phyloP scores from a whole-genome alignment of 495 filamentous ascomycete species.

The Lophium mytilinum region DNA sequence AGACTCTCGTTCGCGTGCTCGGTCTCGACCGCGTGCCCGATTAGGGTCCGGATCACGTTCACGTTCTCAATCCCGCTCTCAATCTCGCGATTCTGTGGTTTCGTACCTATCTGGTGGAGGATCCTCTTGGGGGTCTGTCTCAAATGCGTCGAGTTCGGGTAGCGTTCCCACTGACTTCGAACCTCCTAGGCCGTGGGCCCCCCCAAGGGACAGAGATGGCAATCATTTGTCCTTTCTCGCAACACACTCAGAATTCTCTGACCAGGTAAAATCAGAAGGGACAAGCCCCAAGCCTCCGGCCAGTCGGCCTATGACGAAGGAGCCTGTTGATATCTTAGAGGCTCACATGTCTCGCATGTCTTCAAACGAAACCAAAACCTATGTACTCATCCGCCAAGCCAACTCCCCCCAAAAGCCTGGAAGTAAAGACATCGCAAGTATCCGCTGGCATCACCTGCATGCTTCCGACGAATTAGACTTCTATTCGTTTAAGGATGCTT shows the following conservation, averaged over 20 bases:
- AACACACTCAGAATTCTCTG: not conserved
- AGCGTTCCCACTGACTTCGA: not conserved
- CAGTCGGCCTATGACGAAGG: not conserved
- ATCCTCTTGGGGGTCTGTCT: not conserved
- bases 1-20: no score
- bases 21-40: no score
- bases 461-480: not conserved
- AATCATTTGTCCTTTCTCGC: constrained; percentile 6
- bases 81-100: not conserved
- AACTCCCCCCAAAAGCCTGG: not conserved
- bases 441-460: not conserved
- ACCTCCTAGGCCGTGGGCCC: not conserved
- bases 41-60: no score
- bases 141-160: not conserved
- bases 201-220: constrained; percentile 3
- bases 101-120: not conserved
- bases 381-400: not conserved
- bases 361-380: not conserved
- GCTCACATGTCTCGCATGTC: not conserved
- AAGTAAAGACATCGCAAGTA: not conserved
- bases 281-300: not conserved
- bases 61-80: no score
- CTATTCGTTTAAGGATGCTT: constrained; percentile 2
- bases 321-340: not conserved
- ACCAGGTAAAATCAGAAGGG: not conserved